Evolutionary conservation across 2,329 filamentous ascomycete species (phyloP), one percentile per base, ranked within the genome.

Genomic region (Podosphaera fusca): DNA sequence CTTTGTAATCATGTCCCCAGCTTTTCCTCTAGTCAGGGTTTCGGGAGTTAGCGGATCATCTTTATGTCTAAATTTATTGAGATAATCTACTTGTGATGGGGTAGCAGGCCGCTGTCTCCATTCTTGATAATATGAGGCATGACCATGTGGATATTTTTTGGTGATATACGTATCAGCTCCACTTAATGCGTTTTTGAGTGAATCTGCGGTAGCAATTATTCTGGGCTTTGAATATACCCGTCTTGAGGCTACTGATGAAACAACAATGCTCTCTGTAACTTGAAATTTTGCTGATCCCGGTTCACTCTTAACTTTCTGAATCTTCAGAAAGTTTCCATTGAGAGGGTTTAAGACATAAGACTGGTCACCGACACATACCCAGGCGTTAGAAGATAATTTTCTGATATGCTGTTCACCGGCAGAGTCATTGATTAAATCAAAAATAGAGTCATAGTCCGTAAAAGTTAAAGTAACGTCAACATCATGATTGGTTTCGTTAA

Each of bases 1-100:
- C 69, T 94, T 94, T 6, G 87, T 94, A 61, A 96, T 94, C 84
- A 94, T 89, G 67, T 95, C 89, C 3, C 77, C 77, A 3, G 88
- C 89, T 66, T 80, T 80, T 6, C 90, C 90, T 65, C 89, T 92
- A 12, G 78, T 88, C 58, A 94, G 64, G 34, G 81, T 75, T 0
- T 71, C 70, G 0, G 69, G 63, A 1, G 71, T 74, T 55, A 88
- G 65, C 56, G 76, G 71, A 34, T 80, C 71, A n/a, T 73, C 69
- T 56, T 76, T 70, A 0, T 69, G 69, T 7, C 82, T 74, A 2
- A 82, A 64, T 64, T 80, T 84, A 65, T 88, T 87, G 56, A 92
- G 68, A 57, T 85, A 82, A 40, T 76, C 72, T 1, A 94, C 68
- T 67, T 92, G 80, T 3, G 75, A 76, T 2, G 77, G 70, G 1